phyloP scores from a whole-genome alignment of 352 stramenopile species.

The Phytophthora brassicae region DNA sequence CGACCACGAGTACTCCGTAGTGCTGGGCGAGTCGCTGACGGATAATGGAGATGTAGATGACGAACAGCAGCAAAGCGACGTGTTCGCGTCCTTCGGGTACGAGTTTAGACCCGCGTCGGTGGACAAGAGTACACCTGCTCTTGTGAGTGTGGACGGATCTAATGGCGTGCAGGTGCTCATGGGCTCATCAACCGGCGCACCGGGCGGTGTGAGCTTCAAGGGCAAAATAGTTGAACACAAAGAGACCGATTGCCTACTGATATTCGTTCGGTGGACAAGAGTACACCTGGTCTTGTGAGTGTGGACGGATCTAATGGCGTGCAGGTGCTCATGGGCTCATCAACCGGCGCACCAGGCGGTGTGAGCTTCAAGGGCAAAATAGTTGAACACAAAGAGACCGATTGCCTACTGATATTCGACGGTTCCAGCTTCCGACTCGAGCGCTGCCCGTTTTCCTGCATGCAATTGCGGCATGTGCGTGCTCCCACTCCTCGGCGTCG shows the following conservation, averaged over 20 bases:
- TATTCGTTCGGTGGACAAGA: too few relatives aligned
- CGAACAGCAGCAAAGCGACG: conserved; percentile 19
- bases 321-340: conserved; percentile 67
- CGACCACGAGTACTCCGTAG: conserved; percentile 56
- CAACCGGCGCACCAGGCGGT: conserved; percentile 48
- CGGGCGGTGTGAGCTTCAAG: conserved; percentile 75
- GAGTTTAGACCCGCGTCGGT: conserved; percentile 85
- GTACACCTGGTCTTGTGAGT: conserved; percentile 61
- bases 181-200: conserved; percentile 48
- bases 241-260: conserved; percentile 77
- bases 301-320: conserved; percentile 60
- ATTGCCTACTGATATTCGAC: conserved; percentile 84
- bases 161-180: conserved; percentile 65
- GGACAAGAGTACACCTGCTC: conserved; percentile 57
- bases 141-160: conserved; percentile 70
- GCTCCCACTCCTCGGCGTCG: conserved; percentile 26
- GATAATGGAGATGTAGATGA: conserved; percentile 2
- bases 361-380: conserved; percentile 83
- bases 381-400: conserved; percentile 76
- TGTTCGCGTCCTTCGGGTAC: conserved; percentile 72
- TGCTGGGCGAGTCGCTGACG: conserved; percentile 49
- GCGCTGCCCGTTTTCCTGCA: conserved; percentile 62
- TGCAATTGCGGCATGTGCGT: conserved; percentile 78
- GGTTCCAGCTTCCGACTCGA: conserved; percentile 67
- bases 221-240: conserved; percentile 79